phyloP scores from a whole-genome alignment of 1,284 basidiomycete species.

The Cryptococcus sp. region DNA sequence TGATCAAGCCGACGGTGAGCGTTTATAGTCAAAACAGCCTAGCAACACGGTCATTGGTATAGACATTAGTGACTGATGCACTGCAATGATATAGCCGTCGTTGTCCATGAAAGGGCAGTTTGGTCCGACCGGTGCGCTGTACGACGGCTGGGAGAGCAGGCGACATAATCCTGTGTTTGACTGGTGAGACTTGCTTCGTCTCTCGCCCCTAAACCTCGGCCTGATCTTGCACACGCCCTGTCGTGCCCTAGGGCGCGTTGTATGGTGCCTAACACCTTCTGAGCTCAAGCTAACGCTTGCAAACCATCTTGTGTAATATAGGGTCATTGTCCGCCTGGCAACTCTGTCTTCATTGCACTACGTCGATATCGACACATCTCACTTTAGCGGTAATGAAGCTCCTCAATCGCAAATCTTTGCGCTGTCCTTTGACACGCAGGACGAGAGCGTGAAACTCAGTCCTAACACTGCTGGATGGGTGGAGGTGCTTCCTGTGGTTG shows the following conservation, averaged over 20 bases:
- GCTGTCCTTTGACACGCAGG: constrained; percentile 57
- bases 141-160: constrained; percentile 90
- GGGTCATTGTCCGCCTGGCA: constrained; percentile 89
- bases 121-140: constrained; percentile 92
- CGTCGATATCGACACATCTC: constrained; percentile 93
- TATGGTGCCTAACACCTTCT: background rate
- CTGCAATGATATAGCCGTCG: too few relatives aligned
- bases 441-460: constrained; percentile 24
- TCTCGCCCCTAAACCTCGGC: too few relatives aligned
- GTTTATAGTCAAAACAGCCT: constrained; percentile 1
- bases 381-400: constrained; percentile 95
- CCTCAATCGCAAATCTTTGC: constrained; percentile 75
- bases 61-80: too few relatives aligned
- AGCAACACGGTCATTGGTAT: too few relatives aligned
- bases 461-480: constrained; percentile 59
- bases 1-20: constrained; percentile 77
- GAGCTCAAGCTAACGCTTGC: background rate
- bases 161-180: constrained; percentile 86
- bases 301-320: constrained; percentile 39
- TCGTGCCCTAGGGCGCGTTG: too few relatives aligned
- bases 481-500: constrained; percentile 72
- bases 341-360: constrained; percentile 73
- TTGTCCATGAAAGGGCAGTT: constrained; percentile 87
- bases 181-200: constrained; percentile 63
- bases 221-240: too few relatives aligned